Evolutionary conservation across 2,329 filamentous ascomycete species (phyloP), one percentile per base, ranked within the genome.

Genomic region (Claviceps spartinae): DNA sequence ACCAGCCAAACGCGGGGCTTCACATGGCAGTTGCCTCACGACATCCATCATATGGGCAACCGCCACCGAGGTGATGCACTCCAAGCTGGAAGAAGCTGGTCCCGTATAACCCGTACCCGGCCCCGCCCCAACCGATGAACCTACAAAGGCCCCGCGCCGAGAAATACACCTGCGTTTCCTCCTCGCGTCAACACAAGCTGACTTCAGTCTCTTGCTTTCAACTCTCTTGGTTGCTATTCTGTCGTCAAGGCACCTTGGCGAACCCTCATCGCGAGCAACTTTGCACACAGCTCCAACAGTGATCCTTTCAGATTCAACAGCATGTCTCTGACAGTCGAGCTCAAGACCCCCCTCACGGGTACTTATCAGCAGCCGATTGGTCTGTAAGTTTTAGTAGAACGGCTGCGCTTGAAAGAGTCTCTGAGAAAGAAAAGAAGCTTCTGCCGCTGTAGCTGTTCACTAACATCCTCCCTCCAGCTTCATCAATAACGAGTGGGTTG

Each of bases 401-500:
- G 18, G 13, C 4, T 18, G 26, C 11, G 34, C 8, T 13, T 11
- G 18, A 30, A 30, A 30, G 30, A 37, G 22, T 45, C 18, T 26
- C 7, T 9, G 9, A 14, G 5, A 14, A 44, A 16, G 24, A 5
- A 24, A 2, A n/a, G 16, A 44, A 3, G 14, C 20, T 6, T 4
- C 18, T 13, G 18, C 16, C 38, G 7, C 4, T 18, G 14, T 37
- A 20, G 3, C 18, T 42, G 18, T 18, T 45, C 7, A 22, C 52
- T 43, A 26, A 49, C 2, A 16, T 34, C 16, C 11, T 5, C 6
- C 48, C 22, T 20, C 9, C 62, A 88, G 85, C 55, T 93, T 88
- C 78, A 93, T 95, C 79, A 90, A 93, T 79, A 90, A 91, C 70
- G 85, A 96, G 71, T 96, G 84, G 73, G 81, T 94, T 58, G 68